Evolutionary conservation across 176 grass and related monocot species (phyloP).

Genomic region (Oryza meyeriana): DNA sequence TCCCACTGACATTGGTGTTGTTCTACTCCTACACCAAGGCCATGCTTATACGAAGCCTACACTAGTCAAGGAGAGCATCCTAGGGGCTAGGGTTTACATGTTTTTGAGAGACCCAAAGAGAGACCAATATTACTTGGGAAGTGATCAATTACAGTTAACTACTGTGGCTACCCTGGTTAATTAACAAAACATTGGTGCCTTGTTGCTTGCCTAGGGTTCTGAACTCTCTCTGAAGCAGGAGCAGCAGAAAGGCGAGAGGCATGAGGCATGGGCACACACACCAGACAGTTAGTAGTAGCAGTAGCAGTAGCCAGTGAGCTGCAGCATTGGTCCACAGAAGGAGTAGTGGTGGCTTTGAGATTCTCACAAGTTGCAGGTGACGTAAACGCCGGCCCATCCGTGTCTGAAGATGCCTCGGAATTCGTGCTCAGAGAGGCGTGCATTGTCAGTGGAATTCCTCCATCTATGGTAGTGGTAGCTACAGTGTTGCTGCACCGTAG

Average conservation of each 20-base stretch:
- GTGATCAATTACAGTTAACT: neutral
- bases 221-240: slow-evolving; percentile 5
- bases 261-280: neutral
- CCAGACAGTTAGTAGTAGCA: neutral
- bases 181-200: slow-evolving; percentile 1
- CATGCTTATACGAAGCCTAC: neutral
- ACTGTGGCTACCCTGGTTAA: neutral
- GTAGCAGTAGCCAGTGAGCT: neutral
- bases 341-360: neutral
- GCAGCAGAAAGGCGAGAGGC: slow-evolving; percentile 37
- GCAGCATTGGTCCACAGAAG: slow-evolving; percentile 10
- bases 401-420: neutral
- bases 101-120: slow-evolving; percentile 44
- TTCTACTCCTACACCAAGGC: neutral
- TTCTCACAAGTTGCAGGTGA: slow-evolving; percentile 27
- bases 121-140: slow-evolving; percentile 35
- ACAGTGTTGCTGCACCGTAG: neutral
- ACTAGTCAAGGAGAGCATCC: slow-evolving; percentile 18
- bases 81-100: neutral
- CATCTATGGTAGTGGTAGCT: neutral
- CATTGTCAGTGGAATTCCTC: neutral
- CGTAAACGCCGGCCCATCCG: slow-evolving; percentile 33
- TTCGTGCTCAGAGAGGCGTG: neutral
- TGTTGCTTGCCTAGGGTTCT: slow-evolving; percentile 29
- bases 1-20: neutral